Percentiles rank a stretch among this genome's conserved stretches.
These are phyloP conservation scores for Ganoderma resinaceum DNA, from an alignment of 1,284 basidiomycete species.

Conservation along the genomic window DNA sequence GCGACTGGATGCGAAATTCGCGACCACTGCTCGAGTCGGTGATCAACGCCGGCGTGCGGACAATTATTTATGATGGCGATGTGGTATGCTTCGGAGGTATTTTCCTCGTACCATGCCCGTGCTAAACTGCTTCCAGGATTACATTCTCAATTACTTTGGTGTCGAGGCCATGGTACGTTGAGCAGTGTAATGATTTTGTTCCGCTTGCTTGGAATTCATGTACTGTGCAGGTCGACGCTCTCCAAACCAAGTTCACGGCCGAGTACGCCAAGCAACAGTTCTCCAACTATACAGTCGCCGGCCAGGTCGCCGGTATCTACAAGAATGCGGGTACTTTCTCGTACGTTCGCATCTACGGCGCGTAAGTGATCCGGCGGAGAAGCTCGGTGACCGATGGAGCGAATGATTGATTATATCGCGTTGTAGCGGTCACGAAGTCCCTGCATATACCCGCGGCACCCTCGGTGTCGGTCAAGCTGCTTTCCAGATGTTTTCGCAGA, in stretches of 20 bases:
- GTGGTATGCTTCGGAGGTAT: conserved; percentile 45
- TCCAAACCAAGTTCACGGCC: conserved; percentile 31
- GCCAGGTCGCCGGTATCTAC: conserved; percentile 56
- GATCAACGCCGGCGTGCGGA: conserved; percentile 64
- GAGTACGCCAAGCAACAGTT: conserved; percentile 50
- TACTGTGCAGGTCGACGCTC: conserved; percentile 30
- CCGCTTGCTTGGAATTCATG: not conserved
- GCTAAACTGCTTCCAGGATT: conserved; percentile 48
- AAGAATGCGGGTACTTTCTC: conserved; percentile 70
- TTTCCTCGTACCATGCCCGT: not conserved
- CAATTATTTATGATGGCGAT: conserved; percentile 62
- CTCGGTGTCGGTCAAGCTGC: conserved; percentile 35
- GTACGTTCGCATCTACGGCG: conserved; percentile 57
- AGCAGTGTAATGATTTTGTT: not conserved
- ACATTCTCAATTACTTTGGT: conserved; percentile 64
- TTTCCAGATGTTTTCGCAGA: conserved; percentile 37
- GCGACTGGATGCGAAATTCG: conserved; percentile 72
- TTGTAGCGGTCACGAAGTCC: conserved; percentile 36
- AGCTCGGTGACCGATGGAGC: not conserved
- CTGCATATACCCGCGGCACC: conserved; percentile 34
- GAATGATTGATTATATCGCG: not conserved
- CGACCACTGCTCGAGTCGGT: conserved; percentile 61
- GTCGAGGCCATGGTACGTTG: conserved; percentile 63
- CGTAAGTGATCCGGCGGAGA: conserved; percentile 23
- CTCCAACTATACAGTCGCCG: conserved; percentile 57